Conservation (phyloP, 257 asterid genomes). For the Solanum pinnatisectum region DNA sequence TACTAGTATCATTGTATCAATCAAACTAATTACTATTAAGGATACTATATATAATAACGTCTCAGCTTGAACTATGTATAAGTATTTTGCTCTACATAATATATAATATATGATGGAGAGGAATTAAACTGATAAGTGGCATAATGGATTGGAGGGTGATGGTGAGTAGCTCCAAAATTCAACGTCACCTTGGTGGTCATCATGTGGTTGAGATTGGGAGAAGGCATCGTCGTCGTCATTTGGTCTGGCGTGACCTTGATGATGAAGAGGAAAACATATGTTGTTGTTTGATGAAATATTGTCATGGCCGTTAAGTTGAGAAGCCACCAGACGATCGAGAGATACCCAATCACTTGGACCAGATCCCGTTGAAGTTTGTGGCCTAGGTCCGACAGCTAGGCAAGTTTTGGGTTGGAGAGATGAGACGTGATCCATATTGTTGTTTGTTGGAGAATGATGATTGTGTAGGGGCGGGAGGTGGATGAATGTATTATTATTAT, state of each 20-base stretch:
- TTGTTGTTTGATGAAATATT: background rate
- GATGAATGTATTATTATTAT: slow-evolving; percentile 20
- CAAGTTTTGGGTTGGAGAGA: background rate
- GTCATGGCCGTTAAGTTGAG: slow-evolving; percentile 70
- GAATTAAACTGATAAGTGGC: slow-evolving; percentile 58
- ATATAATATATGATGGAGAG: background rate
- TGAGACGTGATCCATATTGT: background rate
- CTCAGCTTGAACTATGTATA: background rate
- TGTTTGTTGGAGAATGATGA: slow-evolving; percentile 3
- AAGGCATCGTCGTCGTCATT: slow-evolving; percentile 5
- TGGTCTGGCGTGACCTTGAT: slow-evolving; percentile 4
- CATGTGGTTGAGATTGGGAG: slow-evolving; percentile 10
- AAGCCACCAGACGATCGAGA: slow-evolving; percentile 76
- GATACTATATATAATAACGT: background rate
- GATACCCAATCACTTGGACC: slow-evolving; percentile 49
- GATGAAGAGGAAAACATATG: slow-evolving; percentile 40
- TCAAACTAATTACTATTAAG: background rate
- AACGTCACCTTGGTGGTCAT: slow-evolving; percentile 16
- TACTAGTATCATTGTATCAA: background rate
- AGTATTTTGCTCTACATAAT: background rate
- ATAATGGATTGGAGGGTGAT: slow-evolving; percentile 52
- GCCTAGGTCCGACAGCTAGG: background rate
- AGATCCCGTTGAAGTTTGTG: background rate
- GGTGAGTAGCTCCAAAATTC: slow-evolving; percentile 63
- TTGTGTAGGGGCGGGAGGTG: slow-evolving; percentile 63